Evolutionary conservation across 768 basidiomycete genomes (phyloP), one percentile per base, ranked within the genome.

Genomic region (Suillus weaverae): DNA sequence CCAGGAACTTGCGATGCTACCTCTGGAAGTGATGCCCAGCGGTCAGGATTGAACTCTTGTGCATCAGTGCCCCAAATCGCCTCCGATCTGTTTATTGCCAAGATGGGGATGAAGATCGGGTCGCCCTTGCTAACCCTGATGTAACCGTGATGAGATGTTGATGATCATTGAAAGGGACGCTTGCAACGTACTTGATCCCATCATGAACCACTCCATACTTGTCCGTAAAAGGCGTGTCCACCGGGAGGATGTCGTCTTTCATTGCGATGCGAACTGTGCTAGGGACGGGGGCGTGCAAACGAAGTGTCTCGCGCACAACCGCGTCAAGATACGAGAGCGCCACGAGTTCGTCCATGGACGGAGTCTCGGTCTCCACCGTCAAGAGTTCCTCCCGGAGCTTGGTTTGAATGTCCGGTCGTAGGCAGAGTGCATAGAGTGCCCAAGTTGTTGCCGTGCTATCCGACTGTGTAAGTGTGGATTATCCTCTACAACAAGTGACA

Each of bases 311-410:
- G 9, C 84, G 81, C 2, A 89, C 79, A 11, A 89, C 82, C 22
- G 78, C 79, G 66, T 91, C 91, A n/a, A 93, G 85, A 69, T 89
- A 91, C 0, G 88, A 83, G 4, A 94, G 78, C 4, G 82, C 78
- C 63, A 85, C 83, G 1, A 93, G 81, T 38, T 87, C 82, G 38
- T 92, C 90, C 86, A 91, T 90, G 4, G 82, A 81, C 3, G 90
- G 89, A 1, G 76, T 84, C 11, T 89, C 85, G 0, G 84, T 86
- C 1, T 79, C 69, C 13, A 88, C 76, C 0, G 75, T 70, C 9
- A 84, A 73, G 1, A 89, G 77, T 69, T 92, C 90, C 1, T 84
- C 79, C 1, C 88, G 81, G 0, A 93, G 80, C 66, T 84, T 84
- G 10, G 68, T 75, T 66, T 91, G 89, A 5, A 83, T 74, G 1